These are phyloP conservation scores for Petunia hybrid DNA, from an alignment of 305 asterid genomes.

Conservation along the genomic window DNA sequence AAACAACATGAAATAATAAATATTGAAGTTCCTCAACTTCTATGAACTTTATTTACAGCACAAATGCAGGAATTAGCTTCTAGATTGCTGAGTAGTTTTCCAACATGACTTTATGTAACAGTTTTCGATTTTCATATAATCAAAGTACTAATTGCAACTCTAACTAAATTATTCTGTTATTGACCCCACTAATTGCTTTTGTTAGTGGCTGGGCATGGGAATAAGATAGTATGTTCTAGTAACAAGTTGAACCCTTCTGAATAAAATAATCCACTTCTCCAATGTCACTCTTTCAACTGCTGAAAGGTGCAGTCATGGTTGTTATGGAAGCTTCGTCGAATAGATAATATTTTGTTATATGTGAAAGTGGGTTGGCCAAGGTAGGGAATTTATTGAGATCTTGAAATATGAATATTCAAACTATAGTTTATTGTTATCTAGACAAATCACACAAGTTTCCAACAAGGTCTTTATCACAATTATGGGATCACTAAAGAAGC, in stretches of 20 bases:
- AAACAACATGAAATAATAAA: background rate
- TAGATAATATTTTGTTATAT: conserved; percentile 38
- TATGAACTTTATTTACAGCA: background rate
- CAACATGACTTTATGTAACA: background rate
- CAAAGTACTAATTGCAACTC: background rate
- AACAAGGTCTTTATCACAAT: conserved; percentile 37
- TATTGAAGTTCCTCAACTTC: background rate
- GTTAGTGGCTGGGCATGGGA: no score
- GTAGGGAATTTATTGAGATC: conserved; percentile 39
- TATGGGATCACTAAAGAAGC: conserved; percentile 33
- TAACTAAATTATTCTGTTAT: background rate
- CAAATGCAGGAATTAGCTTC: conserved; percentile 2
- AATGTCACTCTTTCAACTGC: conserved; percentile 24
- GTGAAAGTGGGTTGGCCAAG: conserved; percentile 41
- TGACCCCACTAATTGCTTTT: background rate
- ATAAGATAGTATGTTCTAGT: no score
- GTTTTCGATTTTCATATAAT: background rate
- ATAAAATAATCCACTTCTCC: conserved; percentile 22
- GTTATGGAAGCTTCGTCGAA: conserved; percentile 37
- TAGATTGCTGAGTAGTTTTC: background rate
- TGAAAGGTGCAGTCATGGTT: conserved; percentile 39
- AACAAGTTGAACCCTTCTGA: conserved; percentile 1
- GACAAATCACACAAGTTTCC: conserved; percentile 36
- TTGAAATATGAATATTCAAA: conserved; percentile 37
- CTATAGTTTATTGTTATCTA: conserved; percentile 35